Base-by-base conservation (phyloP, 2,329 filamentous ascomycete species). In the Rutstroemia sp. region DNA sequence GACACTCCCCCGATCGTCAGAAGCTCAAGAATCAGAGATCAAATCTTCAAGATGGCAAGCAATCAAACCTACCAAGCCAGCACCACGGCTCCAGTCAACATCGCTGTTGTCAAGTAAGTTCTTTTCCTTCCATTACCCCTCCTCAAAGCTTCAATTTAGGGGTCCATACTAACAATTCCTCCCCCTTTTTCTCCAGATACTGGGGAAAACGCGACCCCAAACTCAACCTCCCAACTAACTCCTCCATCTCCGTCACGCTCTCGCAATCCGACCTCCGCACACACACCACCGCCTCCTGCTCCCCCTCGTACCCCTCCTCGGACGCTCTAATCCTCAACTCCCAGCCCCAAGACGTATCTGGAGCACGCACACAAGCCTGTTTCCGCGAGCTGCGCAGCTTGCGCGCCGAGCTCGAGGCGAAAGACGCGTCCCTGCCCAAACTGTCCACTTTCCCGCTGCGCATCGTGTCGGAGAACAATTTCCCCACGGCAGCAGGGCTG, bases 381-480 rank as follows among this genome's bases (percentile, higher is more conserved):
- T 88, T 99, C 71, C 84, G 87, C 56, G 89, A 90, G 71, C 83
- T 99, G 51, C 88, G 92, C 57, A 72, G 83, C 52, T 84, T 94
- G 47, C 88, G 94, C 60, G 79, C 83, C 52, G 77, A 82, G 23
- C 78, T 97, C 67, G 94, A 99, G 73, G 76, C 78, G 38, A 73
- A 79, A 59, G 78, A 96, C 70, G 65, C 84, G 0, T 84, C 83
- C 21, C 80, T 96, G n/a, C 90, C 92, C 45, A 89, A 88, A 72
- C 83, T 99, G 57, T 88, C 90, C 10, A 70, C 78, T 51, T 78
- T 88, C 67, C 84, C 88, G 36, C 83, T 99, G 60, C 88, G 86
- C 65, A 86, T 99, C 63, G 91, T 96, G 56, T 94, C 89, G 57
- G 88, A 94, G 76, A 99, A 99, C 81, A 99, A 99, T 80, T 99